Base-by-base conservation (phyloP, 495 filamentous ascomycete genomes). In the Tuber umbilicatum region DNA sequence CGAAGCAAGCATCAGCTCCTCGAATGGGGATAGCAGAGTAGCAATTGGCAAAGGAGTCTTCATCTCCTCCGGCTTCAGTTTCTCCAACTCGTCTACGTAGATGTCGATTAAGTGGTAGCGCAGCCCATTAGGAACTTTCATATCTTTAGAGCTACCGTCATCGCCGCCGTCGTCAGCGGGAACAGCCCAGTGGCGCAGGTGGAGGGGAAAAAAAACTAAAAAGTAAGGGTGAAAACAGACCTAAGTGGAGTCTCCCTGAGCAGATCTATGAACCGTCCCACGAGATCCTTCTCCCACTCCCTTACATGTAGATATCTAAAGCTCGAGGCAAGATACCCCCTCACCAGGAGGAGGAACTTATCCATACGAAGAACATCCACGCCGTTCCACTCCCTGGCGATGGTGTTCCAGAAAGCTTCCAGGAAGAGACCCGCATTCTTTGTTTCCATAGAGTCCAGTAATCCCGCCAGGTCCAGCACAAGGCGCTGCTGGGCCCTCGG, bases 301-400 rank as follows among this genome's bases (percentile, higher is more conserved):
- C 74, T 74, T 73, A 81, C 83, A 78, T 82, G 77, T 74, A 89
- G 85, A 74, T 87, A 86, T 77, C 84, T 85, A 74, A 96, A 92
- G 27, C 87, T 87, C 17, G 90, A 88, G 21, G 87, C 87, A 19
- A 99, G 84, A 74, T 93, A 92, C 73, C 89, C 87, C 69, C 95
- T 89, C 72, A 97, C 90, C 38, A 99, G 86, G 78, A 92, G 86
- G 70, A 99, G 86, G 82, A 94, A 99, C 85, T 99, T 99, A 82
- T 98, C 92, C 86, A 97, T 89, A 50, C 94, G 89, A 74, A 96
- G 83, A 38, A 90, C 90, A 83, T 97, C 96, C 75, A 99, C 91
- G 35, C 88, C 85, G 43, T 86, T 87, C 90, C 92, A 98, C 82
- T 97, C 92, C 68, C 89, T 85, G 64, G 89, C 87, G 85, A 98